phyloP scores from a whole-genome alignment of 2,329 filamentous ascomycete genomes.

The Daldinia sp. region DNA sequence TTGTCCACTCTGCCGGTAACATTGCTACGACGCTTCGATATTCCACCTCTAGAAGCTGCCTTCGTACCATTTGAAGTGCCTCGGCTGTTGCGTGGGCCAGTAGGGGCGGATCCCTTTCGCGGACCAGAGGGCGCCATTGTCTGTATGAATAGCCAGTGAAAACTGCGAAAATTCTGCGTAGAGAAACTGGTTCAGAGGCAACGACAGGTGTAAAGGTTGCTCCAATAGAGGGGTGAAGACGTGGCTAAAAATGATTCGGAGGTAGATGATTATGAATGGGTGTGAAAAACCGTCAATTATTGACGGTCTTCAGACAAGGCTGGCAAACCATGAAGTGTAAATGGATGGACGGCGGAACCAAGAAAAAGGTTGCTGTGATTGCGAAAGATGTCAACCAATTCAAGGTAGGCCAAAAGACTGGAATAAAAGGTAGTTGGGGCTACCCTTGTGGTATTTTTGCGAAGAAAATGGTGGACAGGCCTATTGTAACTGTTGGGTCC shows the following conservation, averaged over 20 bases:
- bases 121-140: constrained; percentile 47
- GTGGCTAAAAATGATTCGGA: not conserved
- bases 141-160: not conserved
- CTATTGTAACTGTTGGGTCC: constrained; percentile 6
- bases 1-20: constrained; percentile 58
- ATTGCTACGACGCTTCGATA: constrained; percentile 62
- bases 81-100: constrained; percentile 42
- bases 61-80: constrained; percentile 37
- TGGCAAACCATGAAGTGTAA: constrained; percentile 27
- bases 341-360: constrained; percentile 10
- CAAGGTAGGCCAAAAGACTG: constrained; percentile 17
- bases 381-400: constrained; percentile 12
- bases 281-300: constrained; percentile 25
- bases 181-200: not conserved
- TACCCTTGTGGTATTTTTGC: constrained; percentile 5
- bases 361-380: constrained; percentile 24
- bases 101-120: constrained; percentile 39
- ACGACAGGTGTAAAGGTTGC: not conserved
- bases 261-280: not conserved
- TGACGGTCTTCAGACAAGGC: constrained; percentile 19
- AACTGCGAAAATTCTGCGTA: not conserved
- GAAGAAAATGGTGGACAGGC: not conserved
- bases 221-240: not conserved
- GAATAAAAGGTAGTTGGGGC: constrained; percentile 6
- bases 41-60: constrained; percentile 58